Percentiles rank a stretch among this genome's conserved stretches.
These are phyloP conservation scores for Tricholoma sp. DNA, from an alignment of 768 basidiomycete genomes.

Conservation along the genomic window DNA sequence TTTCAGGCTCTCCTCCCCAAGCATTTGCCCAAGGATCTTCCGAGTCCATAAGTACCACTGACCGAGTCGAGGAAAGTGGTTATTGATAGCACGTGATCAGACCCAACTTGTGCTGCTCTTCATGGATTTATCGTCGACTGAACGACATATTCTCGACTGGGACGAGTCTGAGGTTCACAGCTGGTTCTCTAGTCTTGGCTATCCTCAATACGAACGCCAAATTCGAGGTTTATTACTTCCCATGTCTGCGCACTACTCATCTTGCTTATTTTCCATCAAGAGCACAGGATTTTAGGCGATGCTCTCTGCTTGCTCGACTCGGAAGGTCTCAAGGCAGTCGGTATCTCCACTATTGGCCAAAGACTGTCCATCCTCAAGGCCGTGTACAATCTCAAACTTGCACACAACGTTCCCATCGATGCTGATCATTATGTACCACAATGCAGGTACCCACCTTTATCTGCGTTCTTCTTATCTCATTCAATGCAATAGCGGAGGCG, in stretches of 20 bases:
- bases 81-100: neutral
- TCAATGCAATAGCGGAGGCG: constrained; percentile 43
- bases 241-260: constrained; percentile 8
- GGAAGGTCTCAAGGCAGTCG: constrained; percentile 82
- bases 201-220: constrained; percentile 78
- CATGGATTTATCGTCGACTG: constrained; percentile 33
- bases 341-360: constrained; percentile 88
- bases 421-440: constrained; percentile 84
- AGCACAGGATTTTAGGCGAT: constrained; percentile 91
- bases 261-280: constrained; percentile 35
- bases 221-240: constrained; percentile 50
- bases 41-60: no score
- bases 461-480: constrained; percentile 5
- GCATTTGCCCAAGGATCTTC: constrained; percentile 76
- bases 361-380: constrained; percentile 88
- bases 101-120: no score
- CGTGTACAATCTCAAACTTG: constrained; percentile 85
- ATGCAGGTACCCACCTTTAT: constrained; percentile 45
- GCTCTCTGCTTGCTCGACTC: constrained; percentile 78
- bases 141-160: constrained; percentile 55
- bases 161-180: constrained; percentile 71
- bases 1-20: constrained; percentile 52
- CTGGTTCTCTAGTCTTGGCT: constrained; percentile 76
- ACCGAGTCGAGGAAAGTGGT: no score
- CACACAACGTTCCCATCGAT: constrained; percentile 77